Conservation (phyloP, 371 early-diverging fungal genomes). For the Mucor sp. region DNA sequence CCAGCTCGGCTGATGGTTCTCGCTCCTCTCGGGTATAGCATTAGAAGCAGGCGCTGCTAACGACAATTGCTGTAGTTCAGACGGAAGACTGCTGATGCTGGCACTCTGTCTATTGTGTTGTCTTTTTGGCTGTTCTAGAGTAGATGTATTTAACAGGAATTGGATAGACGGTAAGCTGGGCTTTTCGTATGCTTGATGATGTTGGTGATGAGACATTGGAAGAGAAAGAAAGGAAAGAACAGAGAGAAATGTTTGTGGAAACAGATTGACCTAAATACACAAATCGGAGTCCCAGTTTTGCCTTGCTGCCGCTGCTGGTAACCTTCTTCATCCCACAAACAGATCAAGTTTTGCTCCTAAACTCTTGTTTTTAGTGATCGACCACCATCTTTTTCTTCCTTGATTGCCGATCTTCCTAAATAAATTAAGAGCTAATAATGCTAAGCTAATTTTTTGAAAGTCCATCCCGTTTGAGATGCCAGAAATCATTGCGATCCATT, state of each 20-base stretch:
- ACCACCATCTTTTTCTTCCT: not conserved
- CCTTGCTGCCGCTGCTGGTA: not conserved
- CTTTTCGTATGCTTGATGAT: constrained; percentile 14
- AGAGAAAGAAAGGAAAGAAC: constrained; percentile 8
- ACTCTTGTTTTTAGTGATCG: not conserved
- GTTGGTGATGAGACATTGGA: constrained; percentile 16
- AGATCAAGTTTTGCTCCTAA: not conserved
- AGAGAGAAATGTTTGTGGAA: not conserved
- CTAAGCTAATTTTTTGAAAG: not conserved
- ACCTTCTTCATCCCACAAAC: not conserved
- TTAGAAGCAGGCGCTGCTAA: constrained; percentile 19
- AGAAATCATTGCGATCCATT: not conserved
- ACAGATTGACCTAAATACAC: not conserved
- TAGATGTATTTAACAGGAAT: constrained; percentile 16
- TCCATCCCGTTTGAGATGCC: not conserved
- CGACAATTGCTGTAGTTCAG: constrained; percentile 31
- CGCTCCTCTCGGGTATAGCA: constrained; percentile 17
- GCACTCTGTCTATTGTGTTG: constrained; percentile 6
- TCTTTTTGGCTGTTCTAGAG: not conserved
- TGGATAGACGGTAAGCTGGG: constrained; percentile 32
- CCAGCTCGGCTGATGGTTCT: constrained; percentile 23
- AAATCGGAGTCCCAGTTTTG: not conserved
- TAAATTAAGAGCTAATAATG: not conserved
- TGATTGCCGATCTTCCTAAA: not conserved
- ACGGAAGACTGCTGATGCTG: constrained; percentile 25